Percentiles rank a stretch among this genome's conserved stretches.
Conservation (phyloP, 305 asterid genomes). For the Fraxinus paxiana region DNA sequence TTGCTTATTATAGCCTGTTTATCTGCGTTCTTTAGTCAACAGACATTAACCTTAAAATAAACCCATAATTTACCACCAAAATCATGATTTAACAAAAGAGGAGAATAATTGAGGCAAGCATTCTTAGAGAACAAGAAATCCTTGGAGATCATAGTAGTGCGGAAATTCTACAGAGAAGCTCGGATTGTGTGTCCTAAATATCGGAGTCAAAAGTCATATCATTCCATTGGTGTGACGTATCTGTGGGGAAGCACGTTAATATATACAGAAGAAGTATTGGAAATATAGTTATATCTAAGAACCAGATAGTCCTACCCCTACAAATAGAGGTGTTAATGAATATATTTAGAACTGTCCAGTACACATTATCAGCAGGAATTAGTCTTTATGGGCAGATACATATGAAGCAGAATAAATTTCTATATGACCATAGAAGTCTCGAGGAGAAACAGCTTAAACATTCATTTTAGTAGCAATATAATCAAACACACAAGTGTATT, state of each 20-base stretch:
- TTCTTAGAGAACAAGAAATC: not conserved
- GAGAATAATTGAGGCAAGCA: not conserved
- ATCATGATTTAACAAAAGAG: not conserved
- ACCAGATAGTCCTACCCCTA: not conserved
- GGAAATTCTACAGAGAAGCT: not conserved
- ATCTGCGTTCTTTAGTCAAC: not conserved
- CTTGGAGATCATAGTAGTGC: not conserved
- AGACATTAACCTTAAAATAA: not conserved
- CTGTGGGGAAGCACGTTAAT: not conserved
- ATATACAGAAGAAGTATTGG: not conserved
- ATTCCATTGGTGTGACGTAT: not conserved
- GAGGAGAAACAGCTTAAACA: not conserved
- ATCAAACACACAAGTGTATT: not conserved
- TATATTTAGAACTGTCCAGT: not conserved
- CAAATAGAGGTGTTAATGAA: not conserved
- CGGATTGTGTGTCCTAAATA: not conserved
- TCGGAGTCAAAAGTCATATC: not conserved
- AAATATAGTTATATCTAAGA: not conserved
- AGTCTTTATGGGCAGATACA: not conserved
- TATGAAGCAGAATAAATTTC: not conserved
- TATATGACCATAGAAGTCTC: not conserved
- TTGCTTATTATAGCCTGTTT: not conserved
- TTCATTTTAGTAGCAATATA: not conserved
- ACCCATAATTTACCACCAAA: not conserved
- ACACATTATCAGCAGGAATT: not conserved